phyloP scores from a whole-genome alignment of 1,139 yeast genomes.

The Lodderomyces pseudojiufengensis region DNA sequence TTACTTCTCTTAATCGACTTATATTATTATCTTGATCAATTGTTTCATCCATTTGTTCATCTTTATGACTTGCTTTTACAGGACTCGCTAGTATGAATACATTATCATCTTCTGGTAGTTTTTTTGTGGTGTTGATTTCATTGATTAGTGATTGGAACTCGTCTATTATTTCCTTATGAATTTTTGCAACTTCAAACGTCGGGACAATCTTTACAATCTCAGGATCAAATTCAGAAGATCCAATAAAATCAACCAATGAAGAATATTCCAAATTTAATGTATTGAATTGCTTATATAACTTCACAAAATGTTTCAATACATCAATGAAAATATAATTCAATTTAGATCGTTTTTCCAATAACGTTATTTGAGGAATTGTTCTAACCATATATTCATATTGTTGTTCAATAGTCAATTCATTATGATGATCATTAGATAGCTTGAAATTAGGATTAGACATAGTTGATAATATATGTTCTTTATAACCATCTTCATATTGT shows the following conservation, averaged over 20 bases:
- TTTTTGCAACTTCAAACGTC: conserved; percentile 27
- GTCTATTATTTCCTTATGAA: conserved; percentile 26
- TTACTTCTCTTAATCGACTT: conserved; percentile 31
- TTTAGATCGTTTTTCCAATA: conserved; percentile 29
- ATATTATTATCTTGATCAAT: conserved; percentile 5
- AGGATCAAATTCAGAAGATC: conserved; percentile 16
- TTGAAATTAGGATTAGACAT: conserved; percentile 17
- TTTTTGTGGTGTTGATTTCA: conserved; percentile 13
- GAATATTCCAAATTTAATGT: conserved; percentile 23
- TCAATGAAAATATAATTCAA: conserved; percentile 37
- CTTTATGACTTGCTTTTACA: conserved; percentile 18
- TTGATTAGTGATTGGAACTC: conserved; percentile 28
- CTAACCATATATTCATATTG: conserved; percentile 25
- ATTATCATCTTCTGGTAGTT: conserved; percentile 12
- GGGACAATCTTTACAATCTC: conserved; percentile 20
- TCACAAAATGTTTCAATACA: conserved; percentile 29
- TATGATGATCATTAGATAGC: conserved; percentile 26
- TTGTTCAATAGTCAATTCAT: conserved; percentile 21
- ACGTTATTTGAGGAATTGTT: conserved; percentile 28
- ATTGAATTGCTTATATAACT: conserved; percentile 31
- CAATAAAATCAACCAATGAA: conserved; percentile 29
- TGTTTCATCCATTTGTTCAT: background rate
- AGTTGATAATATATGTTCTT: conserved; percentile 24
- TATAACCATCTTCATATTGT: conserved; percentile 32
- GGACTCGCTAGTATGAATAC: conserved; percentile 42